Base-by-base conservation (phyloP, 345 rosid genomes). In the Eucalyptus albens region DNA sequence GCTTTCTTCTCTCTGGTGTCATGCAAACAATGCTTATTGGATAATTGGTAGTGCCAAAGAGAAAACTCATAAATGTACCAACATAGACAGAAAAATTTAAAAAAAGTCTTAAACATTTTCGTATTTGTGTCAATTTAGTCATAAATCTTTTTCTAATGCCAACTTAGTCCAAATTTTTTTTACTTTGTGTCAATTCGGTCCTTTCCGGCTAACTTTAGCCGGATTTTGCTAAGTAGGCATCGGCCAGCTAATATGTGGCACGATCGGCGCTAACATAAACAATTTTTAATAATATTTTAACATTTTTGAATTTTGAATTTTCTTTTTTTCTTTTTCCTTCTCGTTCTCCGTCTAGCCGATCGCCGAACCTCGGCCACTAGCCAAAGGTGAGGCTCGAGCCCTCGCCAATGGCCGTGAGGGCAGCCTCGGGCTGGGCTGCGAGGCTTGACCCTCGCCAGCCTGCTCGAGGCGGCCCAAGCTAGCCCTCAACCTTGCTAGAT, bases 221-320 rank as follows among this genome's bases (percentile, higher is more conserved):
- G 0, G 0, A 51, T 51, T 51, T 51, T 7, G 4, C 1, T 51
- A 1, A 16, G 4, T 17, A 16, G 21, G 8, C 2, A 1, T 3
- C 2, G 7, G 9, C 1, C 1, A 0, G 1, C 21, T 16, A 0
- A 51, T 3, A 51, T 3, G 2, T 51, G 9, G 2, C 22, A 51
- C 4, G 4, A 51, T 51, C 22, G 1, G 4, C 4, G 0, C 55
- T 17, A 7, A 51, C 4, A 0, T 7, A 0, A 7, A 19, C 0
- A 53, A 53, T 0, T 53, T 51, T 17, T 17, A 51, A 17, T 7
- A 51, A 17, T 7, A 51, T 51, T 51, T 53, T 17, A 53, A 17
- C 8, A 53, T 17, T 17, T 19, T 53, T 7, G 4, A 53, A 53
- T 3, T 53, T 53, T 19, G 0, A 3, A 6, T 51, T 51, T 51